These are phyloP conservation scores for Geum urbanum DNA, from an alignment of 306 rosid genomes.

Conservation along the genomic window DNA sequence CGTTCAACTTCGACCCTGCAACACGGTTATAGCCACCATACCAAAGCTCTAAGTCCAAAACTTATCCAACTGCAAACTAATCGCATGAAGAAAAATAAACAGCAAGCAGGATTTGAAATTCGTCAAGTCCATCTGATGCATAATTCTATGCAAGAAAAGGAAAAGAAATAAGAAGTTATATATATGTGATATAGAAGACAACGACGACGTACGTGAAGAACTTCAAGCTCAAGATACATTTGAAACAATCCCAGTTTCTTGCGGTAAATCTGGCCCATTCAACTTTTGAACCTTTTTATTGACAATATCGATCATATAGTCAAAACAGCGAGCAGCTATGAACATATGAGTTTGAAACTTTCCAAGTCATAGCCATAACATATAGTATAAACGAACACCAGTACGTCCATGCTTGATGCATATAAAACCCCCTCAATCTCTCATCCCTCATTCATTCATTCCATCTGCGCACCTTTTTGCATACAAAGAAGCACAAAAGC, in stretches of 20 bases:
- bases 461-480: not conserved
- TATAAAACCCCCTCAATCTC: not conserved
- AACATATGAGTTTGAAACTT: not conserved
- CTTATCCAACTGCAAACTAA: not conserved
- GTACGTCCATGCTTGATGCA: not conserved
- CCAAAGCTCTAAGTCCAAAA: not conserved
- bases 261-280: not conserved
- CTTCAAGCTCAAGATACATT: not conserved
- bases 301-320: not conserved
- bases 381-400: too few relatives aligned
- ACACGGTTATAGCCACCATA: not conserved
- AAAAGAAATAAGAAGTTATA: not conserved
- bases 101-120: not conserved
- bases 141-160: not conserved
- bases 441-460: not conserved
- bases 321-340: constrained; percentile 5
- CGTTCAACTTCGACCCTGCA: not conserved
- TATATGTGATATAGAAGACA: not conserved
- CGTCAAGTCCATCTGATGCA: not conserved
- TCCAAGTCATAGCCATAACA: not conserved
- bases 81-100: not conserved
- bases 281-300: not conserved
- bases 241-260: not conserved
- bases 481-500: not conserved
- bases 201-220: not conserved